Base-by-base conservation (phyloP, 176 grass and related monocot genomes). In the Carex pumila region DNA sequence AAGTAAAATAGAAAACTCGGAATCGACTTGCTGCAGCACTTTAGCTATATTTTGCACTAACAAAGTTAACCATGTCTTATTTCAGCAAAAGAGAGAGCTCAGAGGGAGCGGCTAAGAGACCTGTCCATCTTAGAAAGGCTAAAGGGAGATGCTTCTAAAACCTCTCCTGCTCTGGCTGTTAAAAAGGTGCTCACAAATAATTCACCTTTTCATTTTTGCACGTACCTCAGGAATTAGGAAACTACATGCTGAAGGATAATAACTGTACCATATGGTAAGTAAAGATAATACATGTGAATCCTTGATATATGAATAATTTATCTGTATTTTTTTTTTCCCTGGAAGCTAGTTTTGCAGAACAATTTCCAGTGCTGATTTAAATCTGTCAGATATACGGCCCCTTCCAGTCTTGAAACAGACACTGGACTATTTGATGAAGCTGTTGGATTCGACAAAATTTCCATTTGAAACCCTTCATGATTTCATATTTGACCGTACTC, bases 401-500 rank as follows among this genome's bases (percentile, higher is more conserved):
- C 67, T 93, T 37, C 84, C 88, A 32, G 91, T 98, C 31, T 90
- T 98, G 78, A 82, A 74, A 77, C 83, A 80, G 36, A 98, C 91
- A 54, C 81, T 95, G 89, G 85, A 89, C 75, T 90, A 95, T 93
- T 90, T 98, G 79, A 85, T 91, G 80, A 57, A 80, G 45, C 78
- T 95, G 81, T 77, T 95, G 80, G 77, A 89, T 85, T 91, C 92
- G 13, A 70, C 89, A 72, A 81, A 86, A 21, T 63, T 87, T 85
- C 36, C 91, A 9, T 95, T 89, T 89, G 95, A 92, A 81, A 19
- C 87, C 47, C 66, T 98, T 86, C 95, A 95, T 91, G 92, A 98
- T 88, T 98, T 98, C 79, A 77, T 98, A 36, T 98, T 94, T 83
- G 95, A 98, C 89, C 89, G 95, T 82, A 91, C 95, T 79, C 92